These are phyloP conservation scores for Alternaria arborescens DNA, from an alignment of 2,329 filamentous ascomycete genomes.

Conservation along the genomic window DNA sequence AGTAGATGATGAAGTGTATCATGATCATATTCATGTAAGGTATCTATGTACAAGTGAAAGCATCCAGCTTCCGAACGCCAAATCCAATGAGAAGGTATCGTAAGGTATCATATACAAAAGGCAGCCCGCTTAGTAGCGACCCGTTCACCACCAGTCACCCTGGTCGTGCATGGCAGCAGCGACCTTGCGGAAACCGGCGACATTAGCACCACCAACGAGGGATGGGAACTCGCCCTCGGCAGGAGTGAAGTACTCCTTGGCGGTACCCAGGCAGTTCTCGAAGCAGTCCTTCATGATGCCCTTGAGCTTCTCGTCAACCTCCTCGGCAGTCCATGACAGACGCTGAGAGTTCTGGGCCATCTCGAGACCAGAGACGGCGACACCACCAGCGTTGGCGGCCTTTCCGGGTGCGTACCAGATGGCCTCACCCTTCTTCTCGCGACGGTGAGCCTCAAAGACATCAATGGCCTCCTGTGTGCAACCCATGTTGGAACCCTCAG, in stretches of 20 bases:
- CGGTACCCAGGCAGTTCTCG: slow-evolving; percentile 85
- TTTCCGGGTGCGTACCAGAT: slow-evolving; percentile 97
- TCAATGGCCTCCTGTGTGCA: slow-evolving; percentile 96
- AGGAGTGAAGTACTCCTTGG: slow-evolving; percentile 83
- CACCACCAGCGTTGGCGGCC: slow-evolving; percentile 96
- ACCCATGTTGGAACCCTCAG: slow-evolving; percentile 99
- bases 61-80: slow-evolving; percentile 27
- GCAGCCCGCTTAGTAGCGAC: slow-evolving; percentile 17
- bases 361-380: slow-evolving; percentile 95
- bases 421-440: slow-evolving; percentile 71
- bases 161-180: slow-evolving; percentile 93
- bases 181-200: slow-evolving; percentile 98
- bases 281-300: slow-evolving; percentile 95
- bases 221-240: slow-evolving; percentile 86
- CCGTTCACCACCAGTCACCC: slow-evolving; percentile 81
- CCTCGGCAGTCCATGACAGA: slow-evolving; percentile 83
- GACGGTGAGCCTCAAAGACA: slow-evolving; percentile 82
- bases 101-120: slow-evolving; percentile 38
- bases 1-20: not conserved
- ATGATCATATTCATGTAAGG: slow-evolving; percentile 27
- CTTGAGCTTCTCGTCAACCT: slow-evolving; percentile 92
- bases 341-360: slow-evolving; percentile 98
- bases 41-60: slow-evolving; percentile 31
- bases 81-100: slow-evolving; percentile 27
- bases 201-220: slow-evolving; percentile 92